Evolutionary conservation across 2,329 filamentous ascomycete genomes (phyloP).

Genomic region (Pseudocercospora vitis): DNA sequence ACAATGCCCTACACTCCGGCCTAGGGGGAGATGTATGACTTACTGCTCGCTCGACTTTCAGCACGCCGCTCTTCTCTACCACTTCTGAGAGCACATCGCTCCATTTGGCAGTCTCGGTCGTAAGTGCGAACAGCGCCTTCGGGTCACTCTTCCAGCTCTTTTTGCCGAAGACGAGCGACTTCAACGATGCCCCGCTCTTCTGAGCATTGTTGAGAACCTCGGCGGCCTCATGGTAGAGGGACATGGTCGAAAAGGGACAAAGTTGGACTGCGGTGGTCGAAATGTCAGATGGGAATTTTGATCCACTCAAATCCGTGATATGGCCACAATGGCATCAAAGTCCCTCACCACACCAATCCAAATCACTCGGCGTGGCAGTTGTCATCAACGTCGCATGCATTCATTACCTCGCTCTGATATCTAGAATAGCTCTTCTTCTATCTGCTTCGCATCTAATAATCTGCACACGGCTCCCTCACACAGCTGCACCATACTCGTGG

Average conservation of each 20-base stretch:
- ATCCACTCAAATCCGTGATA: neutral
- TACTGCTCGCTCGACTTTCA: conserved; percentile 84
- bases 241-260: conserved; percentile 59
- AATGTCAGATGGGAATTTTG: neutral
- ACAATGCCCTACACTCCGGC: too few relatives aligned
- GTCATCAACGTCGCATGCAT: neutral
- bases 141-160: conserved; percentile 74
- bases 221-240: conserved; percentile 90
- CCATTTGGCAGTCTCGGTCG: conserved; percentile 88
- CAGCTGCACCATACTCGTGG: conserved; percentile 46
- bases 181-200: conserved; percentile 76
- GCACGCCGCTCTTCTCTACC: conserved; percentile 74
- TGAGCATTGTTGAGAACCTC: conserved; percentile 65
- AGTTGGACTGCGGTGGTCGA: neutral
- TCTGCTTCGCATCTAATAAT: conserved; percentile 32
- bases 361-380: too few relatives aligned
- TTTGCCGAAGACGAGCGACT: conserved; percentile 76
- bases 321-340: neutral
- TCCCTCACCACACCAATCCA: too few relatives aligned
- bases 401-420: conserved; percentile 6
- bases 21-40: conserved; percentile 24
- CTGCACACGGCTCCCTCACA: conserved; percentile 46
- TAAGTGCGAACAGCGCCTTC: conserved; percentile 82
- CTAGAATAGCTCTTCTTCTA: conserved; percentile 31
- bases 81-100: conserved; percentile 81